Evolutionary conservation across 1,139 yeast species (phyloP).

Genomic region (Hyphopichia fennica): DNA sequence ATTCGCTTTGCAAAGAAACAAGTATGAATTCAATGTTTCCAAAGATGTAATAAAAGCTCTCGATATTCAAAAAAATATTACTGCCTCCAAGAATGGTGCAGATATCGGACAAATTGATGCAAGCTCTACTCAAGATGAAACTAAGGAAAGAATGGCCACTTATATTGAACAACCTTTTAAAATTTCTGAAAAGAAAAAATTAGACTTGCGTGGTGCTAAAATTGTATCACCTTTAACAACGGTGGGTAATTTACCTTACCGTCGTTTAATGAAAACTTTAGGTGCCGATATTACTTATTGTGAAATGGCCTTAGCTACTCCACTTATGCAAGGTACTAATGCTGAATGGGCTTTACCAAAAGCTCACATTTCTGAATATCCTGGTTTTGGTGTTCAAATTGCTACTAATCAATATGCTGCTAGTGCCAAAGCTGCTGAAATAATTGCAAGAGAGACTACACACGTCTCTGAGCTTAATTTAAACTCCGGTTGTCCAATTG

Average conservation of each 20-base stretch:
- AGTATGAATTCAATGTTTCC: constrained; percentile 56
- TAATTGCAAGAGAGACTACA: constrained; percentile 55
- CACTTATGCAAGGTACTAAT: constrained; percentile 84
- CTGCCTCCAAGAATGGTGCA: constrained; percentile 33
- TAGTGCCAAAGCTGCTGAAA: constrained; percentile 88
- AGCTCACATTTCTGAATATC: constrained; percentile 78
- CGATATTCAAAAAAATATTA: constrained; percentile 28
- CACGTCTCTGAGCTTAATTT: constrained; percentile 77
- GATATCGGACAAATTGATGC: constrained; percentile 24
- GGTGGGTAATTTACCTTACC: constrained; percentile 93
- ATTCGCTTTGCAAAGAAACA: constrained; percentile 59
- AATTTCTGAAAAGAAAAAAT: constrained; percentile 74
- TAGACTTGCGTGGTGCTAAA: constrained; percentile 70
- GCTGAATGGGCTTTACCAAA: constrained; percentile 98
- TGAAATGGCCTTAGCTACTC: constrained; percentile 91
- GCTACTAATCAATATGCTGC: constrained; percentile 94
- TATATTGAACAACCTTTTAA: constrained; percentile 78
- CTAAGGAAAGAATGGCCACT: constrained; percentile 32
- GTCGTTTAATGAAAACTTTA: constrained; percentile 84
- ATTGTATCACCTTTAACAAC: constrained; percentile 95
- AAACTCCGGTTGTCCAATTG: constrained; percentile 98
- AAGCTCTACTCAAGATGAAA: constrained; percentile 17
- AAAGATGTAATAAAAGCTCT: constrained; percentile 55
- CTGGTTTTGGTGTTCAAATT: constrained; percentile 91
- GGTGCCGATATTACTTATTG: constrained; percentile 95